These are phyloP conservation scores for Populus tomentosa DNA, from an alignment of 441 rosid genomes.

Conservation along the genomic window DNA sequence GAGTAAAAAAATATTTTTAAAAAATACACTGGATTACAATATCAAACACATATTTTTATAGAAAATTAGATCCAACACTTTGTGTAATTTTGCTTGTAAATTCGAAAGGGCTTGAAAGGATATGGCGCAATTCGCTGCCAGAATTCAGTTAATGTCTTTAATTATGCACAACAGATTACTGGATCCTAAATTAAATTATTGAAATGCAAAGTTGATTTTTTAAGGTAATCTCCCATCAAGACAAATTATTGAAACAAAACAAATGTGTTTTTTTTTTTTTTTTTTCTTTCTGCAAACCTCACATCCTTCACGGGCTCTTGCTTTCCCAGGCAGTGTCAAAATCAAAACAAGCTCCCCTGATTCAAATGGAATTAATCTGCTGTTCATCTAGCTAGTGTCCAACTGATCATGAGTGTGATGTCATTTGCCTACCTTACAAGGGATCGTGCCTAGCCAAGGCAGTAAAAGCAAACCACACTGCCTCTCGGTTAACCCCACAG, in stretches of 20 bases:
- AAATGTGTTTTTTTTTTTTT: too few species aligned
- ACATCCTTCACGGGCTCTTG: neutral
- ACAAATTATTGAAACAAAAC: neutral
- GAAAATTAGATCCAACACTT: too few species aligned
- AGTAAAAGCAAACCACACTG: neutral
- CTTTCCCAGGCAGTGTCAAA: neutral
- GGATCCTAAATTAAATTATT: too few species aligned
- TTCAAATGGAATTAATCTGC: neutral
- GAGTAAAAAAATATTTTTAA: too few species aligned
- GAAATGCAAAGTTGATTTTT: neutral
- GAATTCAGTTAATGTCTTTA: too few species aligned
- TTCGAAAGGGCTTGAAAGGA: too few species aligned
- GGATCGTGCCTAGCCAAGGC: neutral
- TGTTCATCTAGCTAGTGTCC: too few species aligned
- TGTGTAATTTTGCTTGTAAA: neutral
- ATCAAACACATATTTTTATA: too few species aligned
- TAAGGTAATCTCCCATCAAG: neutral
- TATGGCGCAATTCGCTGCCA: too few species aligned
- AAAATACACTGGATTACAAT: too few species aligned
- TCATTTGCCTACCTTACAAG: neutral
- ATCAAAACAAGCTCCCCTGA: neutral
- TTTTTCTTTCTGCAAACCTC: neutral
- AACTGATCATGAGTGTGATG: neutral
- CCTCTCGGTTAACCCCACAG: slow-evolving; percentile 7
- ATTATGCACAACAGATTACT: neutral